These are phyloP conservation scores for Mucor piriformis DNA, from an alignment of 371 early-diverging fungal species.

Conservation along the genomic window DNA sequence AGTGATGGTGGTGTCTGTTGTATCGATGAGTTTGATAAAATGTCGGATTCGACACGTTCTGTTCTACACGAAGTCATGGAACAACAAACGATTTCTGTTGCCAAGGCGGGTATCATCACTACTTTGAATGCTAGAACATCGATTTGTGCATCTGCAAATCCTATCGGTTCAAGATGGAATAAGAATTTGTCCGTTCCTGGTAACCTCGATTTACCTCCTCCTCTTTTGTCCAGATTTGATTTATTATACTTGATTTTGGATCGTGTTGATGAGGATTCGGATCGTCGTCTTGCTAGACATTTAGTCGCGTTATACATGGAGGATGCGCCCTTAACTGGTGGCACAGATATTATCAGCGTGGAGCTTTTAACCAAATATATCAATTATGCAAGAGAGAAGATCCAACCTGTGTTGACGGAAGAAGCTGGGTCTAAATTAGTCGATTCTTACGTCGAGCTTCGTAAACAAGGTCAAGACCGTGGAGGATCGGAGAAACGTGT, in stretches of 20 bases:
- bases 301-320: conserved; percentile 86
- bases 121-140: conserved; percentile 99
- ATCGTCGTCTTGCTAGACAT: conserved; percentile 87
- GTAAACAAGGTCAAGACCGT: conserved; percentile 77
- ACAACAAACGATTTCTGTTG: conserved; percentile 99
- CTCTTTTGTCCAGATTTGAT: conserved; percentile 98
- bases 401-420: conserved; percentile 84
- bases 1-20: conserved; percentile 99
- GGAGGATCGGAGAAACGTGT: conserved; percentile 73
- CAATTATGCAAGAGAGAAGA: conserved; percentile 82
- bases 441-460: conserved; percentile 86
- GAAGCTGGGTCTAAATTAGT: conserved; percentile 81
- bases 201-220: conserved; percentile 96
- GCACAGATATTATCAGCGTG: conserved; percentile 70
- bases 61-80: conserved; percentile 99
- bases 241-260: conserved; percentile 94
- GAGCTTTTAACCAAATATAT: conserved; percentile 90
- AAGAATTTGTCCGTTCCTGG: conserved; percentile 85
- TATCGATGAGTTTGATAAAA: conserved; percentile 99
- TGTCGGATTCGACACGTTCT: conserved; percentile 96
- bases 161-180: conserved; percentile 95
- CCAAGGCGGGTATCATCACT: conserved; percentile 99
- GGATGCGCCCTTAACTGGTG: conserved; percentile 59
- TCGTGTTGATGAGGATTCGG: conserved; percentile 84
- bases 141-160: conserved; percentile 98